A percentile compares a stretch with the other conserved stretches of the same genome.
phyloP scores from a whole-genome alignment of 2,329 filamentous ascomycete species.

The Incumbomyces lentus region DNA sequence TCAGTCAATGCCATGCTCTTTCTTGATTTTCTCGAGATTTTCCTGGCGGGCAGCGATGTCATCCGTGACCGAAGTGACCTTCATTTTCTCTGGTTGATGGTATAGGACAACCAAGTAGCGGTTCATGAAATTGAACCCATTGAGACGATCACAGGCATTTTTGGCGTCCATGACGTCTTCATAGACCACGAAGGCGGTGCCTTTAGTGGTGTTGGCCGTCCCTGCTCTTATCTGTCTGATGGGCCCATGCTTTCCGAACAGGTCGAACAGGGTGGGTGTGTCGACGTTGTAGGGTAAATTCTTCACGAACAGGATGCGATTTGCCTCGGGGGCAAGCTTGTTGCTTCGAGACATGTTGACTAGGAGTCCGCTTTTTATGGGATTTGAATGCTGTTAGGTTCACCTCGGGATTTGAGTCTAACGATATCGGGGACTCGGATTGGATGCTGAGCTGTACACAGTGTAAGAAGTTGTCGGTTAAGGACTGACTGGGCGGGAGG shows the following conservation, averaged over 20 bases:
- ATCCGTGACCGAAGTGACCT: constrained; percentile 67
- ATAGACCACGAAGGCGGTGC: constrained; percentile 97
- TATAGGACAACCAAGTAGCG: constrained; percentile 88
- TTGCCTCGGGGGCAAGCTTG: constrained; percentile 98
- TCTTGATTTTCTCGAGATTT: constrained; percentile 96
- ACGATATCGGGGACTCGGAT: too few species aligned
- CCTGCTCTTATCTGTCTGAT: constrained; percentile 97
- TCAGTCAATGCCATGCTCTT: constrained; percentile 98
- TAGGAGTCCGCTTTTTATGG: not conserved
- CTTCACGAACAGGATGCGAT: constrained; percentile 99
- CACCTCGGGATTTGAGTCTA: too few species aligned
- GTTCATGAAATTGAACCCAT: constrained; percentile 99
- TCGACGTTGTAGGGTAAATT: constrained; percentile 99
- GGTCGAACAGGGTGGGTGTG: constrained; percentile 93
- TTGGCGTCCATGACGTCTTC: constrained; percentile 99
- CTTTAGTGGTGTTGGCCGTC: constrained; percentile 94
- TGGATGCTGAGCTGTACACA: too few species aligned
- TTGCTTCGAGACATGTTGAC: constrained; percentile 18
- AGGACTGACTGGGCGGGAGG: not conserved
- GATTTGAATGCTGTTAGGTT: too few species aligned
- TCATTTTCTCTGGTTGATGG: constrained; percentile 68
- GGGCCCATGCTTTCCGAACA: constrained; percentile 94
- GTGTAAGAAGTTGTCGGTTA: not conserved
- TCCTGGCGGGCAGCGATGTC: constrained; percentile 89
- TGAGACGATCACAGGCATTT: constrained; percentile 97